phyloP scores from a whole-genome alignment of 805 yeast species.

The Brettanomyces bruxellensis region DNA sequence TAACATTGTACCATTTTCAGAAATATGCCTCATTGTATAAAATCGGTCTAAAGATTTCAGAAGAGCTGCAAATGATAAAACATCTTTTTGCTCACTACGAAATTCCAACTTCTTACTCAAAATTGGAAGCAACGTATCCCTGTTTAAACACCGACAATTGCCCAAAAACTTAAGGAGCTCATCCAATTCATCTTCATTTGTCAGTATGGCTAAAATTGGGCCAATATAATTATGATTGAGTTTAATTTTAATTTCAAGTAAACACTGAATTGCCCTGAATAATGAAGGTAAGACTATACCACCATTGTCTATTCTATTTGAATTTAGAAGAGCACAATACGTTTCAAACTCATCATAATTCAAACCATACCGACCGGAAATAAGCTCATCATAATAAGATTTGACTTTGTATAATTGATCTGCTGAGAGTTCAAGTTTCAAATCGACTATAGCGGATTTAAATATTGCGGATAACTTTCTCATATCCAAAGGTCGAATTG shows the following conservation, averaged over 20 bases:
- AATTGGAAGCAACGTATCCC: background rate
- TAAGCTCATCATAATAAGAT: background rate
- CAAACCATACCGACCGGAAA: background rate
- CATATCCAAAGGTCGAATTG: background rate
- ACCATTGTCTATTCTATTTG: background rate
- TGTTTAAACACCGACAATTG: background rate
- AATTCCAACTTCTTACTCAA: background rate
- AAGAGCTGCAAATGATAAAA: background rate
- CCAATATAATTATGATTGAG: background rate
- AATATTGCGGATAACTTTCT: background rate
- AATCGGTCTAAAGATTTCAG: background rate
- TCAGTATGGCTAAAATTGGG: background rate
- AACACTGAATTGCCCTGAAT: background rate
- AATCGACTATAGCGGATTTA: background rate
- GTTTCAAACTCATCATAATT: constrained; percentile 1
- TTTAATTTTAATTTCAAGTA: background rate
- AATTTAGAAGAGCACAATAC: background rate
- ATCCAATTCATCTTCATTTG: background rate
- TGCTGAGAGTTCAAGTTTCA: background rate
- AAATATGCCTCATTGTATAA: background rate
- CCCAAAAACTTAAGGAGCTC: background rate
- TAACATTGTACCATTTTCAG: background rate
- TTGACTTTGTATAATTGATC: background rate
- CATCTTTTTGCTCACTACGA: background rate
- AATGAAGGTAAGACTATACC: background rate